Evolutionary conservation across 1,284 basidiomycete genomes (phyloP).

Genomic region (Paramarasmius palmivorus): DNA sequence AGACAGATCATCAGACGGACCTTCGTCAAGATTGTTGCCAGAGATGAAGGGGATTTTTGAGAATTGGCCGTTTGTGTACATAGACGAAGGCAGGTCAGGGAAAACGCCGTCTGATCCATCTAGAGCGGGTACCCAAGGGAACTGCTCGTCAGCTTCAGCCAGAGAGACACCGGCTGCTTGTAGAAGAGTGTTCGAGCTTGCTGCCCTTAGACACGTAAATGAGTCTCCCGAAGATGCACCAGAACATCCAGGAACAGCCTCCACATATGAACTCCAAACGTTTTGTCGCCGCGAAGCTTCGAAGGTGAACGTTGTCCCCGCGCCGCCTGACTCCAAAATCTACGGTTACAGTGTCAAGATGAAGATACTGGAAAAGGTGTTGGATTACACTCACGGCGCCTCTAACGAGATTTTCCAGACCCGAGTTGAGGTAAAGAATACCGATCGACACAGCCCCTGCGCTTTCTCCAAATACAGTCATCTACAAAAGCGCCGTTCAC

Average conservation of each 20-base stretch:
- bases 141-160: neutral
- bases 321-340: constrained; percentile 3
- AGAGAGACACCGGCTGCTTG: neutral
- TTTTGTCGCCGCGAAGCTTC: neutral
- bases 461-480: too few species aligned
- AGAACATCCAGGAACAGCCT: neutral
- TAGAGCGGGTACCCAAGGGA: neutral
- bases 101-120: neutral
- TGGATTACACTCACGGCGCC: constrained; percentile 1
- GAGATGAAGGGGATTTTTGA: constrained; percentile 2
- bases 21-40: constrained; percentile 1
- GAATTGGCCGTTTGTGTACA: neutral
- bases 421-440: neutral
- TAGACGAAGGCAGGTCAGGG: neutral
- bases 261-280: neutral
- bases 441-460: too few species aligned
- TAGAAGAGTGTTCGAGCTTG: neutral
- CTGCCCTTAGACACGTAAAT: neutral
- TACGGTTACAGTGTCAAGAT: neutral
- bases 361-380: neutral
- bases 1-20: neutral
- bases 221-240: neutral
- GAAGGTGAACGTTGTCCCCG: neutral
- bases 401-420: neutral
- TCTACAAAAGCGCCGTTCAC: too few species aligned